Base-by-base conservation (phyloP, 2,329 filamentous ascomycete species). In the Emergomyces pasteurianus region DNA sequence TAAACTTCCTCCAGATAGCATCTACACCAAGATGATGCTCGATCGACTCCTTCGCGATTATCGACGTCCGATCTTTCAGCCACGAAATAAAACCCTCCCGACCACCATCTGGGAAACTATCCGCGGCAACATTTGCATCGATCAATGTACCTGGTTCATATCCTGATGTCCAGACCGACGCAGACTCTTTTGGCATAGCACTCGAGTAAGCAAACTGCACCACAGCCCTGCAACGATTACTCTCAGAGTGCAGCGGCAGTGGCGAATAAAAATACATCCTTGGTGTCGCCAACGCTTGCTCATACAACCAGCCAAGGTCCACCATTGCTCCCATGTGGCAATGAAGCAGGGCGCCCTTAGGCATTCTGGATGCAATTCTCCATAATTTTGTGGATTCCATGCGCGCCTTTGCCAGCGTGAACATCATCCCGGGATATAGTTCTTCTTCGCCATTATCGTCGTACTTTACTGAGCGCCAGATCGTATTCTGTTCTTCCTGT, bases 261-360 rank as follows among this genome's bases (percentile, higher is more conserved):
- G 83, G 77, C 16, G 85, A 81, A 23, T 74, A 74, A 62, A 96
- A 83, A 73, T 89, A 86, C 69, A 96, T 87, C 1, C 89, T 89
- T 0, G 86, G 83, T 0, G 85, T 87, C 7, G 68, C 77, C 64
- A 97, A 80, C 2, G 89, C 83, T 67, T 87, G 80, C 6, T 86
- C 82, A 46, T 95, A 81, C 8, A 96, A 76, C 77, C 85, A 95
- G 70, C 90, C 87, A 65, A 91, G 85, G 72, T 96, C 88, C 57
- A 95, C 88, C 86, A 95, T 95, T 67, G 92, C 90, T 73, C 95
- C 89, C 70, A 95, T 78, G 73, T 97, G 92, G 50, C 90, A 90
- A 76, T 97, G 92, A 63, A 95, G 76, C 36, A 95, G 78, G 7
- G 73, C 71, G 14, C 92, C 94, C 73, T 97, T 97, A 34, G 92